A percentile compares a stretch with the other conserved stretches of the same genome.
Conservation (phyloP, 129 eudicot species). For the Helianthus annuus region HanXRQr2.0-SUNRISE NC_035437.2:167278282-167278781, state of each 20-base stretch:
- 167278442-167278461: too few species aligned
- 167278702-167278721: conserved; percentile 55
- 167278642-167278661: conserved; percentile 14
- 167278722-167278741: conserved; percentile 37
- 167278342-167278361: conserved; percentile 26
- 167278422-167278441: too few species aligned
- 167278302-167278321: too few species aligned
- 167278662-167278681: conserved; percentile 23
- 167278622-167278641: conserved; percentile 44
- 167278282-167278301: too few species aligned
- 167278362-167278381: conserved; percentile 97
- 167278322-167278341: too few species aligned
- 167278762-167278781: conserved; percentile 7
- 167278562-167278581: too few species aligned
- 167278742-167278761: conserved; percentile 48
- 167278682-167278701: conserved; percentile 76
- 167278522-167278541: too few species aligned
- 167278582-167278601: neutral
- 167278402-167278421: conserved; percentile 61
- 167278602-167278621: conserved; percentile 33
- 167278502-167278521: too few species aligned
- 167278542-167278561: too few species aligned
- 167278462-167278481: too few species aligned
- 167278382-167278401: conserved; percentile 94
- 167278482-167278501: too few species aligned